Evolutionary conservation across 106 monocot genomes (phyloP).

Genomic region (Iris macrosiphon): DNA sequence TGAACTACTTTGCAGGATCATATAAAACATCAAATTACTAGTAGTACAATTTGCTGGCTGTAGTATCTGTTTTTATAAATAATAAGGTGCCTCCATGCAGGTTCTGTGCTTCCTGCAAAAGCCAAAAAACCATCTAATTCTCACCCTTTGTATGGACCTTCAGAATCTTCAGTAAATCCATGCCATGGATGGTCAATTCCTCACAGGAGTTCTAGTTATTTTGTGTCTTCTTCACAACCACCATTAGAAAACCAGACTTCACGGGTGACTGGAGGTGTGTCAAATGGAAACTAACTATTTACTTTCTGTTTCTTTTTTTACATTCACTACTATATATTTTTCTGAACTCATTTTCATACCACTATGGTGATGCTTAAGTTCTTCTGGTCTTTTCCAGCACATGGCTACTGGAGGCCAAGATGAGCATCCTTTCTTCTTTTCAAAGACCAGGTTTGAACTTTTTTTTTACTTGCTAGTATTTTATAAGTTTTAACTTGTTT

Average conservation of each 20-base stretch:
- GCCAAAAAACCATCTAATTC: slow-evolving; percentile 21
- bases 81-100: slow-evolving; percentile 9
- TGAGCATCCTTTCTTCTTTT: slow-evolving; percentile 8
- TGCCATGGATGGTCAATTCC: slow-evolving; percentile 54
- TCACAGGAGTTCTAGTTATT: slow-evolving; percentile 46
- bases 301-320: background rate
- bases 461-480: background rate
- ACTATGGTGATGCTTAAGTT: background rate
- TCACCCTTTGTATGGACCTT: slow-evolving; percentile 28
- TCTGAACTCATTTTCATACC: background rate
- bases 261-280: slow-evolving; percentile 52
- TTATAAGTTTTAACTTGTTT: background rate
- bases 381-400: slow-evolving; percentile 30
- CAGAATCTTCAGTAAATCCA: slow-evolving; percentile 35
- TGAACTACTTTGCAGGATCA: background rate
- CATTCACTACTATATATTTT: background rate
- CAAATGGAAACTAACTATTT: background rate
- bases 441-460: background rate
- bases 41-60: background rate
- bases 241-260: slow-evolving; percentile 36
- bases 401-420: slow-evolving; percentile 71
- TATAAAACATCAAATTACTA: background rate
- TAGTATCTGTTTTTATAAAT: background rate
- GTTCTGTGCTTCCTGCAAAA: slow-evolving; percentile 21
- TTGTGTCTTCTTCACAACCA: slow-evolving; percentile 29